These are phyloP conservation scores for Hypoxylon fuscum DNA, from an alignment of 495 filamentous ascomycete species.

Conservation along the genomic window DNA sequence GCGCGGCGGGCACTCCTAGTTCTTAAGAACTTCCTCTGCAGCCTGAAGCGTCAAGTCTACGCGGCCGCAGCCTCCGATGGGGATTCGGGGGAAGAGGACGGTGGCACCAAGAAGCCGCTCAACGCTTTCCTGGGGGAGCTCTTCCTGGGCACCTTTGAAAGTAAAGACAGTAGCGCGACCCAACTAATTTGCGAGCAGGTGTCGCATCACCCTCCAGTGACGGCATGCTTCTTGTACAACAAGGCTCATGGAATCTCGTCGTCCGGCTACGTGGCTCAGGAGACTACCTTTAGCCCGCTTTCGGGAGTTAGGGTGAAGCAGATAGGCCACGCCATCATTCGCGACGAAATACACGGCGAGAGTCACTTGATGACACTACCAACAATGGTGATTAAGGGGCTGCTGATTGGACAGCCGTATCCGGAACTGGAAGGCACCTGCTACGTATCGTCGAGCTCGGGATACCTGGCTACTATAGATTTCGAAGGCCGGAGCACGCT, in stretches of 20 bases:
- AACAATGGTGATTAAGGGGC: slow-evolving; percentile 54
- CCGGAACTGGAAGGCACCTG: slow-evolving; percentile 52
- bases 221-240: slow-evolving; percentile 83
- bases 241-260: slow-evolving; percentile 76
- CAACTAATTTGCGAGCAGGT: slow-evolving; percentile 63
- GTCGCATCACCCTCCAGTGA: slow-evolving; percentile 87
- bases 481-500: not conserved
- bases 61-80: too few species aligned
- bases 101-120: slow-evolving; percentile 47
- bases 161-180: slow-evolving; percentile 75
- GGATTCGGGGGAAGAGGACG: not conserved
- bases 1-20: slow-evolving; percentile 78
- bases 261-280: slow-evolving; percentile 87
- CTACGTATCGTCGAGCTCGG: slow-evolving; percentile 42
- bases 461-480: slow-evolving; percentile 1
- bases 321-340: slow-evolving; percentile 75
- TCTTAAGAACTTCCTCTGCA: slow-evolving; percentile 84
- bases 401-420: slow-evolving; percentile 54
- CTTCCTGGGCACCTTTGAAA: slow-evolving; percentile 72
- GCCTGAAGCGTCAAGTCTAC: slow-evolving; percentile 80
- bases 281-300: slow-evolving; percentile 73
- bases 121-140: slow-evolving; percentile 56
- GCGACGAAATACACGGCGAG: slow-evolving; percentile 59
- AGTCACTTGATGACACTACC: slow-evolving; percentile 60
- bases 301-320: slow-evolving; percentile 82